Base-by-base conservation (phyloP, 805 yeast species). In the Blastobotrys peoriensis region DNA sequence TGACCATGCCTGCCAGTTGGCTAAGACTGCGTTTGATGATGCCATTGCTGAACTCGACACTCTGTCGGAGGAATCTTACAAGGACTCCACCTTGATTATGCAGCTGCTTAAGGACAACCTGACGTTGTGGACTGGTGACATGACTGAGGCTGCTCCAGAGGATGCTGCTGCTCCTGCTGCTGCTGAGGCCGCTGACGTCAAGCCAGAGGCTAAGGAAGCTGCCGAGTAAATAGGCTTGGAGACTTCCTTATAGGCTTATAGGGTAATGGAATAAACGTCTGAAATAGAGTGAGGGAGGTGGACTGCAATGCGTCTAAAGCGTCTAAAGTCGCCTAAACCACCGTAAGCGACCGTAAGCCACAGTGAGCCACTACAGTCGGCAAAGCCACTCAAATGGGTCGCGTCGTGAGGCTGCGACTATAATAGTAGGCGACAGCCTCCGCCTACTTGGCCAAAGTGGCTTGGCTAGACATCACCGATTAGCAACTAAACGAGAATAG, bases 11-110 rank as follows among this genome's bases (percentile, higher is more conserved):
- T 91, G 98, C 70, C 95, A 89, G 68, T 80, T 91, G 68, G 98
- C 98, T 62, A 93, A 91, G 72, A 96, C 91, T 74, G 98, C 98
- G 33, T 91, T 93, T 60, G 98, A 91, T 70, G 98, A 91, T 65
- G 98, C 98, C 54, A 94, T 91, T 66, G 96, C 98, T 54, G 98
- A 93, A 74, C 80, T 91, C 67, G 98, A 91, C 73, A 86, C 97
- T 56, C 77, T 91, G 65, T 86, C 95, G 38, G 98, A 91, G 74
- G 98, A 91, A 74, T 85, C 96, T 57, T 91, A 93, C 81, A 93
- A 91, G 72, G 98, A 91, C 70, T 88, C 97, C 53, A 93, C 98
- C 58, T 81, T 93, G 68, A 93, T 93, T 66, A 93, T 93, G 98
- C 98, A 93, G 80, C 81, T 93, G 68, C 81, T 93, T 68, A 85